Evolutionary conservation across 768 basidiomycete genomes (phyloP).

Genomic region (Hericium rajendrae): DNA sequence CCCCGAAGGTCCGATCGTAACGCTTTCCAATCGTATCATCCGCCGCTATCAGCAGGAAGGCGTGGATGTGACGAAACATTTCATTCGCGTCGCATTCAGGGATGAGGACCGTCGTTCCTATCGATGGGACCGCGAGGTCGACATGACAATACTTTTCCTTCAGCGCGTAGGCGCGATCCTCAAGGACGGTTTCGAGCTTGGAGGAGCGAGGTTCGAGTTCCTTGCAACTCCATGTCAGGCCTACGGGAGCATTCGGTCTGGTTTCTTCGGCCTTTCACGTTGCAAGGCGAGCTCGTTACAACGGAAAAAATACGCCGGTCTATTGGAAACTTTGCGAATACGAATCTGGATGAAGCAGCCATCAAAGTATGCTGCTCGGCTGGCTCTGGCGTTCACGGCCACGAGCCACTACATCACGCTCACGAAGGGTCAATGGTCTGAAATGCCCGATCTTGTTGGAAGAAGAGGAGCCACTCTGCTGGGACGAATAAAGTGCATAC

Average conservation of each 20-base stretch:
- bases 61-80: slow-evolving; percentile 47
- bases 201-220: slow-evolving; percentile 66
- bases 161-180: slow-evolving; percentile 25
- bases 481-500: slow-evolving; percentile 38
- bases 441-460: slow-evolving; percentile 41
- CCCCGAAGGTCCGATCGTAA: slow-evolving; percentile 66
- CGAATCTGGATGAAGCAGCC: slow-evolving; percentile 33
- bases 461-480: slow-evolving; percentile 23
- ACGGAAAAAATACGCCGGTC: slow-evolving; percentile 49
- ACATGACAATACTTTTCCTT: slow-evolving; percentile 44
- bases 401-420: slow-evolving; percentile 67
- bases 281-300: slow-evolving; percentile 37
- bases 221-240: slow-evolving; percentile 71
- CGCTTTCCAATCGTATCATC: slow-evolving; percentile 75
- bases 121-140: slow-evolving; percentile 60
- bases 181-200: slow-evolving; percentile 58
- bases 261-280: slow-evolving; percentile 61
- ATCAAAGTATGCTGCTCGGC: slow-evolving; percentile 74
- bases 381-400: slow-evolving; percentile 77
- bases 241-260: slow-evolving; percentile 75
- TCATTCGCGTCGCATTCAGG: slow-evolving; percentile 76
- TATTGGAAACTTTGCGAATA: slow-evolving; percentile 54
- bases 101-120: slow-evolving; percentile 75
- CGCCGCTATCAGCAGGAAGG: slow-evolving; percentile 36
- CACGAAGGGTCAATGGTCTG: slow-evolving; percentile 46